Percentiles rank a stretch among this genome's conserved stretches.
phyloP scores from a whole-genome alignment of 768 basidiomycete genomes.

The Leccinum disarticulatum region DNA sequence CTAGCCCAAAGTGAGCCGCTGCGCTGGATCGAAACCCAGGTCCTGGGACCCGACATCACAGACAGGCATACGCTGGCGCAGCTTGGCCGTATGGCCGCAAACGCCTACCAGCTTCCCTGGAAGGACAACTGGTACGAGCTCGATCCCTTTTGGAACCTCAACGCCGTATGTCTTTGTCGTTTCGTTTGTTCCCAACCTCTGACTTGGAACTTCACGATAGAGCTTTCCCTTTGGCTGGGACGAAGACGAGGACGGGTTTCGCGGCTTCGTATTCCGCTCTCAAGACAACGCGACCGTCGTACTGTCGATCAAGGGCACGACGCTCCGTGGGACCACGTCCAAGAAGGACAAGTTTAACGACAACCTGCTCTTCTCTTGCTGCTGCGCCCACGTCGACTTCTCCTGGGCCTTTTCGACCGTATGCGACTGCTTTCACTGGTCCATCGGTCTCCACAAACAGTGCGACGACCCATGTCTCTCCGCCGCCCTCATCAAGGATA shows the following conservation, averaged over 20 bases:
- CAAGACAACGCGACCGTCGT: slow-evolving; percentile 80
- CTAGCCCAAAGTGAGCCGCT: slow-evolving; percentile 49
- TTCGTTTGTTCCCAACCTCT: not conserved
- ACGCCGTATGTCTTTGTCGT: slow-evolving; percentile 35
- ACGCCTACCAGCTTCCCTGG: slow-evolving; percentile 81
- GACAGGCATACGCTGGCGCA: slow-evolving; percentile 79
- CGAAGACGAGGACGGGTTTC: slow-evolving; percentile 66
- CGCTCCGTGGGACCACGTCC: slow-evolving; percentile 80
- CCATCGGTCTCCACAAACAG: slow-evolving; percentile 52
- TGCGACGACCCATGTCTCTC: slow-evolving; percentile 85
- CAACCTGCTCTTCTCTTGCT: slow-evolving; percentile 86
- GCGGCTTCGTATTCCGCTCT: slow-evolving; percentile 86
- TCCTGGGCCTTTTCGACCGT: slow-evolving; percentile 85
- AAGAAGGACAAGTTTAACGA: slow-evolving; percentile 94
- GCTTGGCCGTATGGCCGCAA: slow-evolving; percentile 83
- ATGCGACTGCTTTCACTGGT: slow-evolving; percentile 73
- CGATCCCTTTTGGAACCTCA: slow-evolving; percentile 66
- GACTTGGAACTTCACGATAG: slow-evolving; percentile 34
- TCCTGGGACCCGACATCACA: slow-evolving; percentile 74
- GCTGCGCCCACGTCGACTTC: slow-evolving; percentile 87
- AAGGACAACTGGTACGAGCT: slow-evolving; percentile 80
- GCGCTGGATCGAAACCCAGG: slow-evolving; percentile 66
- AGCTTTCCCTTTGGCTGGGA: slow-evolving; percentile 84
- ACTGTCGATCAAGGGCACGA: slow-evolving; percentile 89
- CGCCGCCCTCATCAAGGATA: slow-evolving; percentile 81